phyloP scores from a whole-genome alignment of 1,284 basidiomycete genomes.

The Microbotryomycetes sp. region DNA sequence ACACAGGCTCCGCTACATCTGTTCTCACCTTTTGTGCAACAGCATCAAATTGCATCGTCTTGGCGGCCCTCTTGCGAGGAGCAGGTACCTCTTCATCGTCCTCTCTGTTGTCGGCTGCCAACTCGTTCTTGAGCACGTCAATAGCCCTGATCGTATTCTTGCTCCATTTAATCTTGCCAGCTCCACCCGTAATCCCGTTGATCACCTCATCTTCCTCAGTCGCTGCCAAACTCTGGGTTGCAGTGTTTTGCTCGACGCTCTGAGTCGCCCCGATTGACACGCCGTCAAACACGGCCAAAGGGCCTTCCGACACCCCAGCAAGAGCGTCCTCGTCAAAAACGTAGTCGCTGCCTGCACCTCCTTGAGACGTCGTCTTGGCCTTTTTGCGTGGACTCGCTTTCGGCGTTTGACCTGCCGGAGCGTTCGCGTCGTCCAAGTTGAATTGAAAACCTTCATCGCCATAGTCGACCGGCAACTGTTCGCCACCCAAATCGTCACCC shows the following conservation, averaged over 20 bases:
- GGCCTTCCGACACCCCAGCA: background rate
- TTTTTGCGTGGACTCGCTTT: background rate
- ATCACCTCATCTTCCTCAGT: conserved; percentile 16
- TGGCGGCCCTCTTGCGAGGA: conserved; percentile 44
- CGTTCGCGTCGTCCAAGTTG: conserved; percentile 3
- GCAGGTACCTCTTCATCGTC: conserved; percentile 34
- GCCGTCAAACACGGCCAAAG: conserved; percentile 10
- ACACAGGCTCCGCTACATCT: too few relatives aligned
- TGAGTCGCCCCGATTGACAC: background rate
- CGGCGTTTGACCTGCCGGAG: too few relatives aligned
- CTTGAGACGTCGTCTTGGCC: background rate
- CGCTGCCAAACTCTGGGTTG: conserved; percentile 17
- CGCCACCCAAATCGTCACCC: background rate
- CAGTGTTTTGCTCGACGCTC: background rate
- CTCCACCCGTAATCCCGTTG: background rate
- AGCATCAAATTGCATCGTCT: conserved; percentile 61
- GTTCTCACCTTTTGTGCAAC: conserved; percentile 61
- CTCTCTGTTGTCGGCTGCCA: conserved; percentile 49
- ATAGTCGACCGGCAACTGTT: background rate
- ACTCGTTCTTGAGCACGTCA: conserved; percentile 66
- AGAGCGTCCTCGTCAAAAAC: background rate
- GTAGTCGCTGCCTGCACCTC: background rate
- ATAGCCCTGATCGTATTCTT: conserved; percentile 87
- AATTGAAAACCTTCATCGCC: conserved; percentile 1
- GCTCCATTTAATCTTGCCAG: conserved; percentile 23